phyloP scores from a whole-genome alignment of 2,329 filamentous ascomycete species.

The Trichoderma breve region DNA sequence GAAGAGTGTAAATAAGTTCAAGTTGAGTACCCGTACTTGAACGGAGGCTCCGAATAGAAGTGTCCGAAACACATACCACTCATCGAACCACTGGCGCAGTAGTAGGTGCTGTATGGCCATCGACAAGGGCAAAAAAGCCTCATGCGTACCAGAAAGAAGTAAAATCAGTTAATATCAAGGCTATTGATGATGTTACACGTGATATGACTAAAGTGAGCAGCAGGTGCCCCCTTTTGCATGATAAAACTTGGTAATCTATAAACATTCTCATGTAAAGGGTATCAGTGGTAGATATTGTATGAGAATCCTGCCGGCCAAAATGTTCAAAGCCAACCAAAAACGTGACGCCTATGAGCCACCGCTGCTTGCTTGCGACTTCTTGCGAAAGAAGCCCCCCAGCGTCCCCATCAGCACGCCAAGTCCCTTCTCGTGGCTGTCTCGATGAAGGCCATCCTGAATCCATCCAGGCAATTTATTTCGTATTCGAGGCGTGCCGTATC shows the following conservation, averaged over 20 bases:
- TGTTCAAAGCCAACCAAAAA: neutral
- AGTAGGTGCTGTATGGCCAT: neutral
- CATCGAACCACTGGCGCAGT: neutral
- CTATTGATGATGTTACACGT: neutral
- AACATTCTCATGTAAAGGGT: neutral
- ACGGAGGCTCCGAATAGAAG: neutral
- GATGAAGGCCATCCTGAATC: conserved; percentile 71
- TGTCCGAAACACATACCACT: neutral
- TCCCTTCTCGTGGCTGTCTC: conserved; percentile 47
- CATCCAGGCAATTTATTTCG: conserved; percentile 79
- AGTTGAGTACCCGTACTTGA: neutral
- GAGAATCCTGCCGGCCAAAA: neutral
- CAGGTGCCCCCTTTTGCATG: accelerated
- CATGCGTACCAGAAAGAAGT: neutral
- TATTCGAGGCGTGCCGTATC: conserved; percentile 74
- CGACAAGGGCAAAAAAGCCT: neutral
- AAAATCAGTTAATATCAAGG: neutral
- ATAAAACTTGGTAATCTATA: neutral
- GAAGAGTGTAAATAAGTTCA: neutral
- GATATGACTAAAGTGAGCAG: neutral
- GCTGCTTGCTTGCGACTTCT: conserved; percentile 38
- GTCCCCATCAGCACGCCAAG: conserved; percentile 59
- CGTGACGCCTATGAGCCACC: neutral
- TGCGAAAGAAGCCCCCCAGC: conserved; percentile 57
- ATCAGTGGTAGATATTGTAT: neutral